Evolutionary conservation across 106 monocot genomes (phyloP), one percentile per base, ranked within the genome.

Genomic region (Platanthera zijinensis): DNA sequence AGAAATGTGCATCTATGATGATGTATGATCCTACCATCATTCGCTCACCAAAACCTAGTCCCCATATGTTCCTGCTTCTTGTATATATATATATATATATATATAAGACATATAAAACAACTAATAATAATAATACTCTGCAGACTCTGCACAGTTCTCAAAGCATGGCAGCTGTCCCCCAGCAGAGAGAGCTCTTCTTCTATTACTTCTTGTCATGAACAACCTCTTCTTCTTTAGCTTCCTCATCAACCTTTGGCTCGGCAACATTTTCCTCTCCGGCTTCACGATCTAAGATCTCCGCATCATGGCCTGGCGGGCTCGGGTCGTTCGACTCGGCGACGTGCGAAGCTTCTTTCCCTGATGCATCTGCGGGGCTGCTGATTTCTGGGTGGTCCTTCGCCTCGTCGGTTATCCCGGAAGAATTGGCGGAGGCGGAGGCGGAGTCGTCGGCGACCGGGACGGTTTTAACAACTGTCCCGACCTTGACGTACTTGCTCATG

Each of bases 401-500:
- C 57, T 14, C 57, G 12, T 73, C 74, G 0, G 66, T 66, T n/a
- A 66, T 66, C 30, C 32, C 66, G 4, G 66, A 66, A 32, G 66
- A 8, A 12, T 66, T 11, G 5, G 66, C 17, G 12, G 66, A 32
- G 1, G 66, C 17, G 12, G 66, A 32, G 1, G 79, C 32, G 30
- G 50, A 51, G 28, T 48, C 75, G 22, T 78, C 78, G 25, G 76
- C 53, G 3, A 25, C 75, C 2, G 70, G 70, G 8, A 75, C 82
- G 14, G 80, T 52, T 49, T 85, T 86, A 74, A 79, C 82, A 45
- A 95, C 53, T 8, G 89, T 85, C 72, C 91, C 95, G 12, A 95
- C 91, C 71, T 84, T 91, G 15, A 84, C 80, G 75, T 95, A 91
- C 64, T 95, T 95, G 84, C 89, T 89, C 85, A 84, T 95, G 82